Conservation (phyloP, 768 basidiomycete species). For the Lepiota venenata region DNA sequence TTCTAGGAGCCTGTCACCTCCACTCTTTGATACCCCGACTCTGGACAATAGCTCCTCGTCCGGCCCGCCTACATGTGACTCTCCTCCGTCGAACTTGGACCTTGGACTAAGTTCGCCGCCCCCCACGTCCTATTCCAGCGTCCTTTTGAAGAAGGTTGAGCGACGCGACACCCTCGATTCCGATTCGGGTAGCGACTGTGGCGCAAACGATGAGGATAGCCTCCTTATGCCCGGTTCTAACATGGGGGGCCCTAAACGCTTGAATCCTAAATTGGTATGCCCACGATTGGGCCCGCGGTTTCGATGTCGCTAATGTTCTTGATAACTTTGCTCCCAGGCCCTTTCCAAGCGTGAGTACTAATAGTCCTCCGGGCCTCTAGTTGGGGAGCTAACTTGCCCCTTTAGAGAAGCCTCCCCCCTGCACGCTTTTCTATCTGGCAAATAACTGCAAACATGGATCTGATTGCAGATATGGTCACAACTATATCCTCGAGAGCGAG, state of each 20-base stretch:
- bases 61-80: neutral
- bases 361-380: neutral
- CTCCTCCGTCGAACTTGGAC: neutral
- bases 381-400: constrained; percentile 15
- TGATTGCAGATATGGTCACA: constrained; percentile 59
- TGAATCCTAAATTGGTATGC: constrained; percentile 50
- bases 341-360: constrained; percentile 57
- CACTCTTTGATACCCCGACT: constrained; percentile 9
- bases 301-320: constrained; percentile 14
- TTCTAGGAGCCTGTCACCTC: constrained; percentile 7
- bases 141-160: neutral
- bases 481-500: constrained; percentile 53
- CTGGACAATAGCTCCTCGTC: neutral
- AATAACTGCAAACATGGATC: constrained; percentile 51
- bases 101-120: neutral
- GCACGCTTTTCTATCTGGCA: constrained; percentile 62
- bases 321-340: constrained; percentile 33
- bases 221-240: constrained; percentile 17
- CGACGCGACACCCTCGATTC: neutral
- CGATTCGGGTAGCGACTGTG: constrained; percentile 2
- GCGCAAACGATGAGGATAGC: constrained; percentile 3
- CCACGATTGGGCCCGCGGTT: constrained; percentile 16
- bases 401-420: constrained; percentile 61
- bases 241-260: constrained; percentile 29
- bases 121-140: neutral